Base-by-base conservation (phyloP, 1,284 basidiomycete genomes). In the Malassezia vespertilionis region DNA sequence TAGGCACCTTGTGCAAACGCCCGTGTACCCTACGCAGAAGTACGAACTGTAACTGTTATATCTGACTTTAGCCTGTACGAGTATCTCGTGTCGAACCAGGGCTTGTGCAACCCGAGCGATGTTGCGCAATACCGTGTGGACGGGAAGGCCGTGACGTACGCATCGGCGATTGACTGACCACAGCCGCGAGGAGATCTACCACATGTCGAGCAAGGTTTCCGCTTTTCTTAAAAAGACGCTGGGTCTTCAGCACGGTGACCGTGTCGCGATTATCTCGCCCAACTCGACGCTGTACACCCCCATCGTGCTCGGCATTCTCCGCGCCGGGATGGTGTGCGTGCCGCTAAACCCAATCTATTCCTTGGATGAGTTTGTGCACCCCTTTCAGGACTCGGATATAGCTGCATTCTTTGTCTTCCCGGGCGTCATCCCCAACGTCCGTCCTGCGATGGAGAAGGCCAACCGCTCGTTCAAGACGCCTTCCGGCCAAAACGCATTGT, bases 331-430 rank as follows among this genome's bases (percentile, higher is more conserved):
- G 18, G 52, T 49, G 21, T 58, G 56, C 10, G 61, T 62, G 1
- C 61, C 65, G 5, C 39, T 63, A 32, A 69, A 63, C 35, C 58
- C 64, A 9, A 58, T 57, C 3, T 69, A 69, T 21, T 53, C 54
- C 8, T 33, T 60, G n/a, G 64, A 67, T 18, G 65, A 69, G 56
- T 45, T 69, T 10, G 52, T 43, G 11, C 64, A 65, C 35, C 65
- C 64, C 7, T 5, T 69, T 14, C 44, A 46, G 10, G 64, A 69
- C 30, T 54, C 62, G 9, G 54, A 58, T 14, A 44, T 61, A 14
- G 36, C 60, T 44, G 60, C 55, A 40, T 46, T 64, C 27, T 55
- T 67, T 36, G 57, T 53, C 12, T 57, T 61, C 45, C 61, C 58
- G 35, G 50, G 51, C 11, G 40, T 57, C 27, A 24, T 63, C 9